A percentile compares a stretch with the other conserved stretches of the same genome.
Evolutionary conservation across 2,329 filamentous ascomycete species (phyloP).

Genomic region (Talaromyces sp.): DNA sequence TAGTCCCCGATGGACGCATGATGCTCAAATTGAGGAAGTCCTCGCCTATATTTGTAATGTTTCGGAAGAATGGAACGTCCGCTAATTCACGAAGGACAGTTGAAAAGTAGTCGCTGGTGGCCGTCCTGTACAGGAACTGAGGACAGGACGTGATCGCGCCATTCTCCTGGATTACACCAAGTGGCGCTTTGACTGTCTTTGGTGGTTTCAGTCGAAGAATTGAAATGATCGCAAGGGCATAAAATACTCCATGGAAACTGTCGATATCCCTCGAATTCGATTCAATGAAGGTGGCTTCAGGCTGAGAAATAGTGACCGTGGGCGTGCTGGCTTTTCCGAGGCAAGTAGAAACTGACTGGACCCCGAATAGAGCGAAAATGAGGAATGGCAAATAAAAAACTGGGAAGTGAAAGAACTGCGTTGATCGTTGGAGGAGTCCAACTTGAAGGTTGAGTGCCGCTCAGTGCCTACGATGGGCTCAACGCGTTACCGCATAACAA

Average conservation of each 20-base stretch:
- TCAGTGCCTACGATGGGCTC: too few species aligned
- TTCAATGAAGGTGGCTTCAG: slow-evolving; percentile 54
- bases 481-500: too few species aligned
- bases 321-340: slow-evolving; percentile 44
- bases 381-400: too few species aligned
- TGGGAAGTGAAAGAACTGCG: too few species aligned
- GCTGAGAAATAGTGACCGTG: slow-evolving; percentile 57
- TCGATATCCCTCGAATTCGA: slow-evolving; percentile 55
- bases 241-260: slow-evolving; percentile 74
- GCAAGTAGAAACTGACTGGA: too few species aligned
- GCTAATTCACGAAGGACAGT: slow-evolving; percentile 55
- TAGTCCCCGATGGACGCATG: slow-evolving; percentile 61
- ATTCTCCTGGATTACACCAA: slow-evolving; percentile 66
- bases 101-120: slow-evolving; percentile 42
- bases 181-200: slow-evolving; percentile 56
- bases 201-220: slow-evolving; percentile 70
- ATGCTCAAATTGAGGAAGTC: slow-evolving; percentile 67
- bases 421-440: too few species aligned
- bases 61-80: slow-evolving; percentile 62
- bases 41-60: slow-evolving; percentile 58
- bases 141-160: slow-evolving; percentile 66
- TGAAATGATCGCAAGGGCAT: slow-evolving; percentile 69
- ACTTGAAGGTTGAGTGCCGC: too few species aligned
- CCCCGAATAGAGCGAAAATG: too few species aligned
- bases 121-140: slow-evolving; percentile 66